Evolutionary conservation across 306 rosid species (phyloP), one percentile per base, ranked within the genome.

Genomic region (Rosa chinensis): DNA sequence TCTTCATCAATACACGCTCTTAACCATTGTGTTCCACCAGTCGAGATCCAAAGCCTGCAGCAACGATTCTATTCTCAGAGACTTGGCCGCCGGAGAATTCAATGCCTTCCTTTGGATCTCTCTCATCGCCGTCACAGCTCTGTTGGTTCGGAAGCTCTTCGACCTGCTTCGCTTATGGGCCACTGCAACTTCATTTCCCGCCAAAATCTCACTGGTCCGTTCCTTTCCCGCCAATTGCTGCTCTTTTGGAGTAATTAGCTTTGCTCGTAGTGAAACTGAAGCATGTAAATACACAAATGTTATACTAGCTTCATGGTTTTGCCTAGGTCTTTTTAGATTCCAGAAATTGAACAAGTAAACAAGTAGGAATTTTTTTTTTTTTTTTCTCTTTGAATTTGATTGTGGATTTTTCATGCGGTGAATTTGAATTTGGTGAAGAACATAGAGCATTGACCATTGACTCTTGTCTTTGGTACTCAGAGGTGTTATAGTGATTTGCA

Each of bases 91-190:
- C n/a, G 50, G 92, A 40, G 98, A 93, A 37, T 44, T 91, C 93
- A 93, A 91, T 66, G 98, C 93, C 0, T 89, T 91, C 71, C 86
- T 90, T 0, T 93, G 98, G 98, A 12, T 89, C 37, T 77, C 77
- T 37, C 89, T 91, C 55, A 20, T 91, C 73, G 52, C 79, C 6
- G 59, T 86, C 86, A 91, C 93, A 2, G 67, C 78, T 37, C 75
- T 91, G 39, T 64, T 88, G 83, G 70, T 90, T 76, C 35, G 32
- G 8, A 86, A 83, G 55, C 67, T 93, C 35, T 37, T 80, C 50
- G 73, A 16, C n/a, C 37, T 91, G 35, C 83, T 85, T 56, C 21
- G 63, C 14, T 21, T 89, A n/a, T 93, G 97, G 95, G 50, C 25
- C 93, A 90, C 87, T 72, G 14, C 82, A 75, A 85, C 21, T 88